A percentile compares a stretch with the other conserved stretches of the same genome.
Conservation (phyloP, 306 rosid genomes). For the Urtica urens region DNA sequence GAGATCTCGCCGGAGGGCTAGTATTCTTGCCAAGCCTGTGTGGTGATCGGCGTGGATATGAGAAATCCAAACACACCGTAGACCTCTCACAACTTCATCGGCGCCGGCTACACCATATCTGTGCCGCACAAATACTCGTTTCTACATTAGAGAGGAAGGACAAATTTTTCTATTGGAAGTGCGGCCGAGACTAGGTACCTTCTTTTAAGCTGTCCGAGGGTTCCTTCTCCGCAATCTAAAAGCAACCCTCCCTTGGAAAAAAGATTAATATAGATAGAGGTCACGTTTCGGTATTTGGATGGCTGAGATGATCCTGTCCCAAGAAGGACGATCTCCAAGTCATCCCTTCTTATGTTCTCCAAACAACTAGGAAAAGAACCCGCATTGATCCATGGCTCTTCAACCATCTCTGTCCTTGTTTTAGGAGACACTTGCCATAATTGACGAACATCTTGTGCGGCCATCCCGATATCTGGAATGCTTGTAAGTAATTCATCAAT, state of each 20-base stretch:
- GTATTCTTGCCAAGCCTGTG: slow-evolving; percentile 83
- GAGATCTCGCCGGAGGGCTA: slow-evolving; percentile 62
- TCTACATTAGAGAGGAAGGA: background rate
- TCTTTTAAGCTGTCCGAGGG: slow-evolving; percentile 88
- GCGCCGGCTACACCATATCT: slow-evolving; percentile 83
- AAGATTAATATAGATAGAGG: slow-evolving; percentile 73
- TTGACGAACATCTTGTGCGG: slow-evolving; percentile 50
- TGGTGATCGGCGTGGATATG: slow-evolving; percentile 98
- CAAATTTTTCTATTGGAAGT: no score
- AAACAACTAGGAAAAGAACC: slow-evolving; percentile 56
- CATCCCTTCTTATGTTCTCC: slow-evolving; percentile 73
- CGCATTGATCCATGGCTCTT: slow-evolving; percentile 72
- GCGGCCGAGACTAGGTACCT: slow-evolving; percentile 45
- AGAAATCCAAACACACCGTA: slow-evolving; percentile 80
- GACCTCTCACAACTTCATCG: slow-evolving; percentile 57
- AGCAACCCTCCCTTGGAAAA: slow-evolving; percentile 74
- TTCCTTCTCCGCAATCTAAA: slow-evolving; percentile 93
- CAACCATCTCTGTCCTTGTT: slow-evolving; percentile 37
- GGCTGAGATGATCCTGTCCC: slow-evolving; percentile 99
- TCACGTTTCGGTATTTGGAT: slow-evolving; percentile 87
- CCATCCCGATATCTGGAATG: slow-evolving; percentile 72
- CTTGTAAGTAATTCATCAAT: slow-evolving; percentile 56
- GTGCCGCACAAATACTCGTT: slow-evolving; percentile 15
- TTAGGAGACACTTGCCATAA: slow-evolving; percentile 39
- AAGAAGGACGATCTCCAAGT: slow-evolving; percentile 88